Percentiles rank a stretch among this genome's conserved stretches.
These are phyloP conservation scores for Cladorrhinum sp. DNA, from an alignment of 2,329 filamentous ascomycete genomes.

Conservation along the genomic window DNA sequence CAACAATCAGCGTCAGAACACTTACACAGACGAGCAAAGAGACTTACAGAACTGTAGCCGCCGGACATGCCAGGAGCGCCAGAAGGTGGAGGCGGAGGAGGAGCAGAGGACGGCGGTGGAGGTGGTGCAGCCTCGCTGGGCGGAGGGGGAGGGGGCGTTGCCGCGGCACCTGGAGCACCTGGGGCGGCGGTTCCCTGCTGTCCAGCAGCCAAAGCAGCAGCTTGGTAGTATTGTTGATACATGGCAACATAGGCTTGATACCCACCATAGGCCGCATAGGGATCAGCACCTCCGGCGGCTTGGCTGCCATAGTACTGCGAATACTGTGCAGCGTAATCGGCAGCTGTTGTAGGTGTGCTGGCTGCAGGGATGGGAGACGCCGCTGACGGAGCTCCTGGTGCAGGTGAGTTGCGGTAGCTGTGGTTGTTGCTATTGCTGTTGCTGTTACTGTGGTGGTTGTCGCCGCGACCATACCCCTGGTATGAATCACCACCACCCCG, in stretches of 20 bases:
- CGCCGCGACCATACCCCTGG: constrained; percentile 36
- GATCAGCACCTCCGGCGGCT: constrained; percentile 45
- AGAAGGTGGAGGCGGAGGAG: constrained; percentile 54
- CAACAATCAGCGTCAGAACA: constrained; percentile 20
- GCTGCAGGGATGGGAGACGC: constrained; percentile 42
- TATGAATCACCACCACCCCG: constrained; percentile 19
- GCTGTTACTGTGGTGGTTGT: constrained; percentile 39
- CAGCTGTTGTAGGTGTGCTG: constrained; percentile 41
- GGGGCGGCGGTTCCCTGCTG: constrained; percentile 45
- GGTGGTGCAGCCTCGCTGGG: constrained; percentile 60
- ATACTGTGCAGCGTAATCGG: constrained; percentile 78
- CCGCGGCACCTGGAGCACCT: constrained; percentile 44
- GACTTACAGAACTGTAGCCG: constrained; percentile 63
- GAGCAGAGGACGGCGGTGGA: constrained; percentile 57
- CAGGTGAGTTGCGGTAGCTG: constrained; percentile 39
- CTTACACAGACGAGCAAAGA: not conserved
- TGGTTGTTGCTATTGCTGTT: constrained; percentile 38
- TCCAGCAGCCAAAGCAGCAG: constrained; percentile 42
- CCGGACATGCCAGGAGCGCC: constrained; percentile 47
- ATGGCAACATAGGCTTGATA: constrained; percentile 74
- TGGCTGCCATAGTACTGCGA: constrained; percentile 70
- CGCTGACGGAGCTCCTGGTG: constrained; percentile 36
- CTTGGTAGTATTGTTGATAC: constrained; percentile 69
- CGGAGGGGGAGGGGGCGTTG: constrained; percentile 58
- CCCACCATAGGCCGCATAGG: constrained; percentile 87